These are phyloP conservation scores for Hyphopichia burtonii DNA, from an alignment of 1,139 yeast species.

Conservation along the genomic window DNA sequence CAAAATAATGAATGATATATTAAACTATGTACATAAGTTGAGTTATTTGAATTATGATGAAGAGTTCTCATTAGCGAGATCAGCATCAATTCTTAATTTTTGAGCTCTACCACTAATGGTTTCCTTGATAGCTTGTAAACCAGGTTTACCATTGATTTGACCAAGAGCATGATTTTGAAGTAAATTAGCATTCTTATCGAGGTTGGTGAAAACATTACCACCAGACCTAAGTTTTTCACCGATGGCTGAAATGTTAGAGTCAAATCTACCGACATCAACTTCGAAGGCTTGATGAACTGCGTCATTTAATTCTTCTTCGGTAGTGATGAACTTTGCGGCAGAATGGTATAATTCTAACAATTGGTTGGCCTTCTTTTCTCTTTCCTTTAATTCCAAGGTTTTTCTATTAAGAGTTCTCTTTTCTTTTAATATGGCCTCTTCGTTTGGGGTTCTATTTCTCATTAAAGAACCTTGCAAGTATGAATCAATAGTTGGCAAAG, in stretches of 20 bases:
- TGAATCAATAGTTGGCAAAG: conserved; percentile 78
- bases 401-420: conserved; percentile 38
- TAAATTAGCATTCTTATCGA: conserved; percentile 29
- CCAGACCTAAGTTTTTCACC: conserved; percentile 38
- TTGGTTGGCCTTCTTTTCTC: conserved; percentile 49
- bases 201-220: conserved; percentile 27
- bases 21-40: neutral
- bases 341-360: conserved; percentile 73
- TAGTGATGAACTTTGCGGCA: conserved; percentile 62
- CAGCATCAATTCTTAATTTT: conserved; percentile 37
- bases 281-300: conserved; percentile 60
- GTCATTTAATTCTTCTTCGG: conserved; percentile 58
- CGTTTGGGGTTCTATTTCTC: conserved; percentile 70
- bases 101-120: conserved; percentile 40
- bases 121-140: conserved; percentile 45
- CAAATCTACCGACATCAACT: conserved; percentile 39
- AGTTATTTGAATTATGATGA: neutral
- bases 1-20: neutral
- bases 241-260: conserved; percentile 30
- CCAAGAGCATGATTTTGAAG: conserved; percentile 39
- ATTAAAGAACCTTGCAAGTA: conserved; percentile 68
- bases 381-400: conserved; percentile 28
- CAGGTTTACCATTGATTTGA: conserved; percentile 44
- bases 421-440: conserved; percentile 47
- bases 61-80: conserved; percentile 9